Base-by-base conservation (phyloP, 495 filamentous ascomycete species). In the Hyphodiscus hymeniophilus region DNA sequence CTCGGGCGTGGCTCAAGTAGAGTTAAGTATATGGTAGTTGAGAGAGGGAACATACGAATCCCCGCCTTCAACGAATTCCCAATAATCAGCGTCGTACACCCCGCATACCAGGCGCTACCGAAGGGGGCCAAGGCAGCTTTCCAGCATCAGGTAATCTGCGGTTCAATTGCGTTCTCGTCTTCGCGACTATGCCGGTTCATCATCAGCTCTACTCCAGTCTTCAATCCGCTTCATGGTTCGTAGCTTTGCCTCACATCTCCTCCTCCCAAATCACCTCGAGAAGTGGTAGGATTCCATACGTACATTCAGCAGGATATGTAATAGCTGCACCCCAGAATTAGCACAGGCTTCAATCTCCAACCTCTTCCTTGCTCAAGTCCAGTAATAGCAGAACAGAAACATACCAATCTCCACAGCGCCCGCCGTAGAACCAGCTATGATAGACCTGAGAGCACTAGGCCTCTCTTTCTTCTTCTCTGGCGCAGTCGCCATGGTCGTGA, bases 271-370 rank as follows among this genome's bases (percentile, higher is more conserved):
- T 1, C 22, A 23, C 38, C n/a, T n/a, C n/a, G n/a, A n/a, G n/a
- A n/a, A n/a, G n/a, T n/a, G n/a, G n/a, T n/a, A n/a, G n/a, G 17
- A 28, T 28, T 5, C 10, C 26, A 26, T 36, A 59, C 72, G 56
- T 77, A 90, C 85, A 98, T 66, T 98, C 92, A 56, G 91, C 91
- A 39, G 92, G 92, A 69, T 98, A 98, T 47, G 92, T 96, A 58
- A 98, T 95, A 48, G 89, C 82, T 94, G 56, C 34, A 52, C 21
- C 12, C 23, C 16, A 20, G 7, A 22, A 15, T 42, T 42, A 42
- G 39, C 39, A 13, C 2, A 22, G 23, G 10, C 8, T 20, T 22
- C 16, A 17, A 11, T 21, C n/a, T 16, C n/a, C 30, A 33, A n/a
- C 30, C n/a, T 33, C 7, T 33, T 36, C 6, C 6, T 21, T 18